Conservation (phyloP, 164 flowering plant species). For the Magnolia kwangsiensis region DNA sequence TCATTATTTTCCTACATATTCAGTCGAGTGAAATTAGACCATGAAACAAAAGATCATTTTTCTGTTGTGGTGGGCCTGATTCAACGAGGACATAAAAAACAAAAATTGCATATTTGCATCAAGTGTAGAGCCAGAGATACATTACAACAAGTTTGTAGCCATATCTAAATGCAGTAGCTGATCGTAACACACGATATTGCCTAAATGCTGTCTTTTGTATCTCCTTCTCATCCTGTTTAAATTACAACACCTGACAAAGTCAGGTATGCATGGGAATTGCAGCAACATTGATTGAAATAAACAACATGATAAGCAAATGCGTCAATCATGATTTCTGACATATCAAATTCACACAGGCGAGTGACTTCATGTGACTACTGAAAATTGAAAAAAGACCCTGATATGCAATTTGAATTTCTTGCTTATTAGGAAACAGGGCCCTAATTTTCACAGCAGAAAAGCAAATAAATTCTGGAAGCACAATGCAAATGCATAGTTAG, state of each 20-base stretch:
- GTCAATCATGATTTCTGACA: neutral
- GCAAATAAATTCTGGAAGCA: no score
- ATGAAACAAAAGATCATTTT: no score
- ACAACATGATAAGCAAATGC: neutral
- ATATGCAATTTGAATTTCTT: no score
- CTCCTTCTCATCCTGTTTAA: conserved; percentile 88
- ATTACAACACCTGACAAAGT: conserved; percentile 22
- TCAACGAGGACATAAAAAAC: neutral
- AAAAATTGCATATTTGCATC: neutral
- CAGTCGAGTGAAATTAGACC: neutral
- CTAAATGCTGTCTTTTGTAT: conserved; percentile 71
- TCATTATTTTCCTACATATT: conserved; percentile 68
- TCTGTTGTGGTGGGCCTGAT: neutral
- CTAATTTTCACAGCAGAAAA: no score
- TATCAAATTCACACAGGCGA: no score
- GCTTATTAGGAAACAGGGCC: no score
- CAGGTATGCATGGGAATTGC: conserved; percentile 16
- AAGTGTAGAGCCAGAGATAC: conserved; percentile 12
- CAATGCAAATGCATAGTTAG: no score
- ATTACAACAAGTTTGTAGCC: conserved; percentile 94
- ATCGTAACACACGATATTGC: conserved; percentile 60
- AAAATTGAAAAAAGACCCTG: no score
- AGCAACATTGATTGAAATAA: neutral
- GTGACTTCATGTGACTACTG: no score
- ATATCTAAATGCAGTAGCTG: conserved; percentile 74